Conservation (phyloP, 2,329 filamentous ascomycete species). For the Stylonectria norvegica region DNA sequence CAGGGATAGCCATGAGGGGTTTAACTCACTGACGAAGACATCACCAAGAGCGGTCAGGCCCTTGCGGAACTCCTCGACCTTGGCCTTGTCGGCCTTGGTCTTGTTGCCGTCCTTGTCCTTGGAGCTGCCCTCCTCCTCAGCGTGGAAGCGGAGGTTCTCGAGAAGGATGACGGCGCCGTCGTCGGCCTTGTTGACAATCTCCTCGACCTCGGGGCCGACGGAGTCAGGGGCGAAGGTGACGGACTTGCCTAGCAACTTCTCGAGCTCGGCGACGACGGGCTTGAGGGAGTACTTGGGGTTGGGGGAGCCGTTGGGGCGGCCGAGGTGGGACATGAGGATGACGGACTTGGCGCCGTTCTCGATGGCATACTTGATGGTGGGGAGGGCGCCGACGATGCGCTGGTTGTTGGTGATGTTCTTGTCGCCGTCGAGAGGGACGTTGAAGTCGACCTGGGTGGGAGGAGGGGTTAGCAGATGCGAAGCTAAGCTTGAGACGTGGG, state of each 20-base stretch:
- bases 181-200: slow-evolving; percentile 77
- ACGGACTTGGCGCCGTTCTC: slow-evolving; percentile 90
- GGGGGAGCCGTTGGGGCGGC: slow-evolving; percentile 84
- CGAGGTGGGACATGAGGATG: slow-evolving; percentile 96
- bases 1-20: neutral
- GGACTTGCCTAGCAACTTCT: slow-evolving; percentile 80
- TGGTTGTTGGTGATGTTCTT: slow-evolving; percentile 98
- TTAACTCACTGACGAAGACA: slow-evolving; percentile 82
- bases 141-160: slow-evolving; percentile 97
- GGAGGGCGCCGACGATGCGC: slow-evolving; percentile 92
- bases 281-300: slow-evolving; percentile 94
- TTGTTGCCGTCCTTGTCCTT: slow-evolving; percentile 96
- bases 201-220: slow-evolving; percentile 86
- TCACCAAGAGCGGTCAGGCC: slow-evolving; percentile 91
- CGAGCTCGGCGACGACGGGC: slow-evolving; percentile 85
- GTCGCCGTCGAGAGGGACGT: slow-evolving; percentile 89
- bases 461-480: slow-evolving; percentile 25
- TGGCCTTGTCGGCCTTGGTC: slow-evolving; percentile 91
- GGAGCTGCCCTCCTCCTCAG: slow-evolving; percentile 94
- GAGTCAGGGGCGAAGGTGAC: slow-evolving; percentile 89
- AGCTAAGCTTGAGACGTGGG: neutral
- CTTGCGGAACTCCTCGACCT: slow-evolving; percentile 92
- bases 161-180: slow-evolving; percentile 83
- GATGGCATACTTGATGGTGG: slow-evolving; percentile 91
- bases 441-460: slow-evolving; percentile 85